Evolutionary conservation across 805 yeast genomes (phyloP), one percentile per base, ranked within the genome.

Genomic region (Blastobotrys americana): DNA sequence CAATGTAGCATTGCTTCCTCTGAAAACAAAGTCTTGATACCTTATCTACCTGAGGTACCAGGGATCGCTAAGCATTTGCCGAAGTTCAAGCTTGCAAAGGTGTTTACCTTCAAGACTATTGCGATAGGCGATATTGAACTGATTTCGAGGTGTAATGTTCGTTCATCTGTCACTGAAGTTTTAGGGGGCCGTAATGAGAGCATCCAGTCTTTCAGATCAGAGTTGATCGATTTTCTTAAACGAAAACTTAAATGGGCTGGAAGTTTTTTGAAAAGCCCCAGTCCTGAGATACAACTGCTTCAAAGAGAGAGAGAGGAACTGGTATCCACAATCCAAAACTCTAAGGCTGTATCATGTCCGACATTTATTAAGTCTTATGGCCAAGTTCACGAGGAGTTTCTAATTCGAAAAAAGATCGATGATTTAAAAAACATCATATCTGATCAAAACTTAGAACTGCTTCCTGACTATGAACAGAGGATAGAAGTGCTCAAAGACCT

Each of bases 381-480:
- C 5, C 72, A 70, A 34, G 59, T 78, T 18, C 69, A 74, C 36
- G 65, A 70, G 38, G 76, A 72, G 48, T 68, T 69, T 44, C 46
- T 58, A 22, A 58, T 84, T 18, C 69, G 72, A 45, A 56, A 61
- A 10, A 70, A 79, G 47, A 80, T 89, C 18, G 73, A 67, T 8
- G 62, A 71, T 0, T 61, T 86, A 54, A 77, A 77, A 54, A 70
- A 73, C 39, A 66, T 82, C 39, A 74, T 88, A 51, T 82, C 95
- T 1, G 95, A 86, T 47, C 95, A 89, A 54, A 93, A 89, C 56
- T 67, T 93, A 56, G 96, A 86, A 52, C 68, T 93, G 38, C 70
- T 93, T 31, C 97, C 98, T 0, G 96, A 93, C 59, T 93, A 93
- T 59, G 94, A 87, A 57, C 95, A 86, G 62, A 76, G 98, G 54